Evolutionary conservation across 352 stramenopile species (phyloP), one percentile per base, ranked within the genome.

Genomic region (Phytopythium aichiense): DNA sequence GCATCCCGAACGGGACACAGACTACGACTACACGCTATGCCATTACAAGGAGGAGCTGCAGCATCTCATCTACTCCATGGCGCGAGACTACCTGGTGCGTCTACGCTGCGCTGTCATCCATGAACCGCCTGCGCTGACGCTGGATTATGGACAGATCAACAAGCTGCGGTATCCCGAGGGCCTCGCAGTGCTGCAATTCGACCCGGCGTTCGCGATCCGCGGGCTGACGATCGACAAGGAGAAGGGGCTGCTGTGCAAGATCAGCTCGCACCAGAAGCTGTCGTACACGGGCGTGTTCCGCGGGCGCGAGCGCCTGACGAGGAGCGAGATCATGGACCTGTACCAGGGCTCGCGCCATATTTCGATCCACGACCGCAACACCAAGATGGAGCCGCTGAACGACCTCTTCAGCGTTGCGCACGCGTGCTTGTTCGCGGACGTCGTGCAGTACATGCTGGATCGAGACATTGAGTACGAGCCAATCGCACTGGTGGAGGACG

Each of bases 21-120:
- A 98, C 67, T 98, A 97, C 59, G 94, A 98, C 72, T 98, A 98
- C 70, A 98, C 92, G 37, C 69, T 98, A 8, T 94, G 94, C 16
- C 93, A 96, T 51, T 98, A 98, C 75, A 96, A 77, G 1, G 79
- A 95, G 50, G 84, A 96, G 67, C 71, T 98, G 7, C 80, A 98
- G 64, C 76, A 92, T 28, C 81, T 98, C 28, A 98, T 98, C 65
- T 98, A 98, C 69, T 73, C 86, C 25, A 97, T 97, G 89, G 88
- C 92, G 16, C 72, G 92, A 23, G 85, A 93, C 48, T 80, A 91
- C 40, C 67, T 98, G 68, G 93, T 97, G 33, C 15, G 49, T 0
- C 7, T 4, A 2, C 22, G 16, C 13, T 15, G 1, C 15, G 23
- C 28, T 31, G 28, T 7, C 28, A 31, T 7, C 0, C 28, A 31